phyloP scores from a whole-genome alignment of 768 basidiomycete species.

The Cantharellus anzutake region DNA sequence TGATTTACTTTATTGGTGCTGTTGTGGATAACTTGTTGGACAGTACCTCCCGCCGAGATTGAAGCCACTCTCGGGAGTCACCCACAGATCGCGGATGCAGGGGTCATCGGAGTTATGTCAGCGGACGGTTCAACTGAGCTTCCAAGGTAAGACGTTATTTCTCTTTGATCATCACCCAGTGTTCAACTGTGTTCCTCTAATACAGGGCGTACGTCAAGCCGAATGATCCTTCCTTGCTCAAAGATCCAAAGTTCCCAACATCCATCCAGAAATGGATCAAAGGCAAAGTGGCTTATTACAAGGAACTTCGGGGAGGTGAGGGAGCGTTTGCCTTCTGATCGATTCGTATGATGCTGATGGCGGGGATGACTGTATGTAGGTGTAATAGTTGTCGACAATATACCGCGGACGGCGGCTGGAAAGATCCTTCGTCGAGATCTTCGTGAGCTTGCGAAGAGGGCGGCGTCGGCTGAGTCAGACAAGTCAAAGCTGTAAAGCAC shows the following conservation, averaged over 20 bases:
- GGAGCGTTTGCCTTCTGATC: background rate
- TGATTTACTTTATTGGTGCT: background rate
- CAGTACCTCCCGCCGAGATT: conserved; percentile 55
- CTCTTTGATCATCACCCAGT: background rate
- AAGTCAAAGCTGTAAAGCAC: background rate
- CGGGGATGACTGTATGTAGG: conserved; percentile 16
- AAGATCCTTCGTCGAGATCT: conserved; percentile 74
- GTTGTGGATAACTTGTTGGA: conserved; percentile 45
- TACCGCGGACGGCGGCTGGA: conserved; percentile 35
- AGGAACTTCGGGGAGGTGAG: conserved; percentile 41
- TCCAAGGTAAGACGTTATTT: conserved; percentile 32
- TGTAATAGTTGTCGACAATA: conserved; percentile 12
- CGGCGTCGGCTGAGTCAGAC: background rate
- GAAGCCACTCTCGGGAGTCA: conserved; percentile 5
- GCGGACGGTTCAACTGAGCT: conserved; percentile 27
- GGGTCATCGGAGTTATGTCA: conserved; percentile 3
- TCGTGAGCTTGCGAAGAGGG: conserved; percentile 31
- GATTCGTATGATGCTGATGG: background rate
- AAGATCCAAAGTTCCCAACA: conserved; percentile 25
- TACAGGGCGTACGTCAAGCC: conserved; percentile 22
- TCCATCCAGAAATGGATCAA: conserved; percentile 46
- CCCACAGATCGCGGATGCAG: conserved; percentile 1
- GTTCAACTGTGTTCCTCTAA: background rate
- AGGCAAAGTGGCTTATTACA: conserved; percentile 51
- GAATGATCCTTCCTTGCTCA: conserved; percentile 10